Evolutionary conservation across 441 rosid genomes (phyloP), one percentile per base, ranked within the genome.

Genomic region (Mallotus repandus): DNA sequence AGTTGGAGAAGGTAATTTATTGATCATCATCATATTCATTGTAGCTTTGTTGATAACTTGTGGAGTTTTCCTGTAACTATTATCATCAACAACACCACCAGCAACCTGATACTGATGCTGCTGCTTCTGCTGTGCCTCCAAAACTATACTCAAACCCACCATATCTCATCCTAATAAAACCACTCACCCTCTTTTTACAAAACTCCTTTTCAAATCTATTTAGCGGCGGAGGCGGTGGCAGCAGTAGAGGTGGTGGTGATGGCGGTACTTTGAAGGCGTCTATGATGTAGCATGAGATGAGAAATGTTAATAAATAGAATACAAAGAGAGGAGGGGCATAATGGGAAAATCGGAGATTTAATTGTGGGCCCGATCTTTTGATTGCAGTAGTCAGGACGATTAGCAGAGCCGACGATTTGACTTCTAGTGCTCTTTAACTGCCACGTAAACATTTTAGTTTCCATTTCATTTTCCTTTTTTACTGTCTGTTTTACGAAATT

Each of bases 111-210:
- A 5, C 54, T 50, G 54, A 3, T 35, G 41, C 54, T 50, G 54
- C 54, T 50, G 54, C 18, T 50, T 50, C 66, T 77, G 82, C 7
- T 81, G 84, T 35, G 79, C 77, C 77, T 93, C 98, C 74, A 93
- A 70, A 61, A 91, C 85, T 69, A 93, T 76, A 71, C 98, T 89
- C 70, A 93, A 81, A 58, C 97, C 98, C 82, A 85, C 97, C 98
- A 93, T 93, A 25, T 84, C 83, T 84, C 83, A 45, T 45, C 48
- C 11, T 9, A 45, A 1, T 45, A 74, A 35, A 35, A 35, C 41
- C 41, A 35, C 41, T 35, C 41, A 35, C 41, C 41, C 41, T 35
- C 41, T 35, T 5, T 35, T 76, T 53, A 73, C 63, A 56, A 35
- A 15, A 11, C 5, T 5, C 16, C 14, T 43, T 10, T 5, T 35